A percentile compares a stretch with the other conserved stretches of the same genome.
Conservation (phyloP, 2,329 filamentous ascomycete genomes). For the Cordyceps cateniannulata region DNA sequence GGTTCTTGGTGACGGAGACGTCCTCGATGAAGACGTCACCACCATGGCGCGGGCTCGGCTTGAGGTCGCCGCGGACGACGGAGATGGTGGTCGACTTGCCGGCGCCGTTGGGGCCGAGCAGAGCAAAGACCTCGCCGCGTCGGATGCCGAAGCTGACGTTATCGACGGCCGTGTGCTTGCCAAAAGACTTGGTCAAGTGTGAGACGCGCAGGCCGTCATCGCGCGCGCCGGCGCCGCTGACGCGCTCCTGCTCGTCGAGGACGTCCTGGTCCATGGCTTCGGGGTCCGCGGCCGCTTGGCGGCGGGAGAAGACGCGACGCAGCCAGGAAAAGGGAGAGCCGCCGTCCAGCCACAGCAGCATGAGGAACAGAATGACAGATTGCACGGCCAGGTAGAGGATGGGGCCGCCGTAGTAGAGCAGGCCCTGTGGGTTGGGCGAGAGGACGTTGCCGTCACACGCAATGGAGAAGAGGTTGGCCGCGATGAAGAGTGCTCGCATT, state of each 20-base stretch:
- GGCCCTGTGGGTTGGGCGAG: conserved; percentile 60
- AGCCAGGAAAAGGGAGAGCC: conserved; percentile 57
- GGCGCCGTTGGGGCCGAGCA: conserved; percentile 85
- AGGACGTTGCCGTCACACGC: conserved; percentile 62
- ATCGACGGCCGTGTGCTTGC: conserved; percentile 71
- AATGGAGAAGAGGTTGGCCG: conserved; percentile 77
- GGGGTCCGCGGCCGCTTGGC: conserved; percentile 17
- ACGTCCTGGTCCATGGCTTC: conserved; percentile 52
- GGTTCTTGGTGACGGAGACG: conserved; percentile 64
- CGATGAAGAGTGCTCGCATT: conserved; percentile 65
- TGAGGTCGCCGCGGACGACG: conserved; percentile 81
- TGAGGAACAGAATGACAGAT: conserved; percentile 59
- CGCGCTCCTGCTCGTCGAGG: conserved; percentile 55
- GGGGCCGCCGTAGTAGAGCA: conserved; percentile 73
- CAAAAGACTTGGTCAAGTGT: conserved; percentile 75
- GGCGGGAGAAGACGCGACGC: conserved; percentile 33
- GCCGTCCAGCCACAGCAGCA: conserved; percentile 76
- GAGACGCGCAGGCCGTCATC: conserved; percentile 69
- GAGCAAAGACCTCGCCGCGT: conserved; percentile 76
- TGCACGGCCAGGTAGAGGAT: conserved; percentile 79
- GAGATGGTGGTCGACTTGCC: conserved; percentile 89
- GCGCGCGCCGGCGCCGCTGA: conserved; percentile 35
- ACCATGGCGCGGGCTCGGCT: conserved; percentile 55
- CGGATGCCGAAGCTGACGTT: conserved; percentile 79
- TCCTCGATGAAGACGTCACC: conserved; percentile 78